These are phyloP conservation scores for Emericellopsis terricola DNA, from an alignment of 495 filamentous ascomycete species.

Conservation along the genomic window DNA sequence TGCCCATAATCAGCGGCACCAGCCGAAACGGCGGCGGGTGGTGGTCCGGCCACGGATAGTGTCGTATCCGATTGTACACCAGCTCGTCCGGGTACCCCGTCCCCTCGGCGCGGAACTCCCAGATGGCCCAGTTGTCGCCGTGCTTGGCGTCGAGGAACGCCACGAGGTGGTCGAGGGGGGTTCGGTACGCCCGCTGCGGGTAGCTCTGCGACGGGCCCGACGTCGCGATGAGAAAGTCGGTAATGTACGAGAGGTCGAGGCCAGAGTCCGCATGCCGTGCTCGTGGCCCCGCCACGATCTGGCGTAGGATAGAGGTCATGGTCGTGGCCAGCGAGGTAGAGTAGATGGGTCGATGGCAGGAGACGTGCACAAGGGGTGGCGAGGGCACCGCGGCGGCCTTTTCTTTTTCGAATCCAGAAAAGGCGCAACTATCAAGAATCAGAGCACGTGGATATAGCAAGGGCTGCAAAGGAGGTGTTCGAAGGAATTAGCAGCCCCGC, in stretches of 20 bases:
- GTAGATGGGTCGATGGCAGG: too few species aligned
- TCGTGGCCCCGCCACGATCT: constrained; percentile 57
- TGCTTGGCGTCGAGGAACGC: constrained; percentile 75
- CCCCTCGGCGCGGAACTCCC: constrained; percentile 93
- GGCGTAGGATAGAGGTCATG: constrained; percentile 36
- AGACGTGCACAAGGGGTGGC: too few species aligned
- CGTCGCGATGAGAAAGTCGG: constrained; percentile 52
- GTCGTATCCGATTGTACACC: constrained; percentile 64
- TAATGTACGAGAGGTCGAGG: constrained; percentile 91
- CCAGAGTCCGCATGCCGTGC: constrained; percentile 68
- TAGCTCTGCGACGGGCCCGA: constrained; percentile 75
- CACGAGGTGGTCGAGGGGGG: constrained; percentile 70
- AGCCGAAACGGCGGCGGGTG: constrained; percentile 87
- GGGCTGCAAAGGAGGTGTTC: too few species aligned
- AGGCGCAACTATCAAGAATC: too few species aligned
- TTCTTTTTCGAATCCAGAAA: too few species aligned
- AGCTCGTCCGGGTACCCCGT: constrained; percentile 87
- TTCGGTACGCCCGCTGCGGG: constrained; percentile 80
- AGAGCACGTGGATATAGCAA: too few species aligned
- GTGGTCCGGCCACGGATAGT: constrained; percentile 94
- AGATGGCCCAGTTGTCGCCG: constrained; percentile 72
- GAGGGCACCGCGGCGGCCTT: too few species aligned
- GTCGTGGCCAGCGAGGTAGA: too few species aligned
- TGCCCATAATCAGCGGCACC: constrained; percentile 71
- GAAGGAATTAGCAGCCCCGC: too few species aligned